These are phyloP conservation scores for Pluteus cervinus DNA, from an alignment of 768 basidiomycete genomes.

Conservation along the genomic window DNA sequence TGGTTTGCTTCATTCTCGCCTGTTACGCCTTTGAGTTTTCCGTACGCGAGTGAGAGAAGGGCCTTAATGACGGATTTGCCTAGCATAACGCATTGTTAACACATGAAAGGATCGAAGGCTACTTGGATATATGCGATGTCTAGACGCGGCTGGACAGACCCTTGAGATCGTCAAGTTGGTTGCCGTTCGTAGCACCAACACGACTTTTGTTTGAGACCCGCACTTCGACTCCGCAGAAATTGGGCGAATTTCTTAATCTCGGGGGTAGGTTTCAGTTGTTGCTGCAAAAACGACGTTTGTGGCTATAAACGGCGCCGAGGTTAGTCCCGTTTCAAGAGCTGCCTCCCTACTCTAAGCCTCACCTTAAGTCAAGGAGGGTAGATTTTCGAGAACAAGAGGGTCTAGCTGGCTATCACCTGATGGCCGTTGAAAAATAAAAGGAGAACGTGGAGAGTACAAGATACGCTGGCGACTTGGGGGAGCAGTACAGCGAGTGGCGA, in stretches of 20 bases:
- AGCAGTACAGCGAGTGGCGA: no score
- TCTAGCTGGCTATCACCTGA: no score
- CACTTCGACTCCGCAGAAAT: conserved; percentile 79
- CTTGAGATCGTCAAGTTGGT: conserved; percentile 97
- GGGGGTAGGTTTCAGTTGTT: conserved; percentile 73
- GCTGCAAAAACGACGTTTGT: no score
- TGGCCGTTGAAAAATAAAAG: no score
- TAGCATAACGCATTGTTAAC: conserved; percentile 27
- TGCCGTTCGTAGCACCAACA: conserved; percentile 88
- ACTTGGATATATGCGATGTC: no score
- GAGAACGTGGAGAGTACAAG: no score
- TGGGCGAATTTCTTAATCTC: conserved; percentile 79
- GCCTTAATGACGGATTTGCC: conserved; percentile 93
- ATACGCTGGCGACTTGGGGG: no score
- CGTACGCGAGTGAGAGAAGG: conserved; percentile 83
- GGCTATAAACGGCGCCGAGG: no score
- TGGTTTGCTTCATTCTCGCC: conserved; percentile 70
- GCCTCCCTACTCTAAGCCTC: no score
- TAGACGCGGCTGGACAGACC: conserved; percentile 45
- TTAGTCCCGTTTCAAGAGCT: no score
- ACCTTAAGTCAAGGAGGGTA: no score
- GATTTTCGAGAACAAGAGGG: no score
- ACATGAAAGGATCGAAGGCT: neutral
- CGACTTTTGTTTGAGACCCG: conserved; percentile 87
- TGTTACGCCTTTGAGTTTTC: conserved; percentile 75